A percentile compares a stretch with the other conserved stretches of the same genome.
Conservation (phyloP, 768 basidiomycete species). For the Trametes meyenii region DNA sequence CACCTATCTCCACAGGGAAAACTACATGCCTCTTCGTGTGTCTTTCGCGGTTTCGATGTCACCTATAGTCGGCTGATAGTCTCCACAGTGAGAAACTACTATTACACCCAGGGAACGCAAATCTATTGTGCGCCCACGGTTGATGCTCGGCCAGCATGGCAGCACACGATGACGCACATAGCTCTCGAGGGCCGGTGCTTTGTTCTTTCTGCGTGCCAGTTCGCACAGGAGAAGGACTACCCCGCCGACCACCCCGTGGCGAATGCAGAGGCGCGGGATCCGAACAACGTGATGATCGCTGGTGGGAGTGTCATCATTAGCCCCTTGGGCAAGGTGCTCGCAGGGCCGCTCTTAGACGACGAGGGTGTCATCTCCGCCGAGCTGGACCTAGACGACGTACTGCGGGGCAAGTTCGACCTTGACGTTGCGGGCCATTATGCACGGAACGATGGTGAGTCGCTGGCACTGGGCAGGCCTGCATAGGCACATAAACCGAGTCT, state of each 20-base stretch:
- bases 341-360: constrained; percentile 54
- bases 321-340: constrained; percentile 59
- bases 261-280: constrained; percentile 39
- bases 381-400: constrained; percentile 58
- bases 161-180: constrained; percentile 60
- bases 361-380: constrained; percentile 61
- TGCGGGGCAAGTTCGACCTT: constrained; percentile 62
- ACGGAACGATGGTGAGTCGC: constrained; percentile 53
- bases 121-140: constrained; percentile 71
- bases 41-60: constrained; percentile 2
- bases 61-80: neutral
- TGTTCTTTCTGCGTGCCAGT: constrained; percentile 66
- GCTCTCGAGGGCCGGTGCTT: constrained; percentile 72
- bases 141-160: constrained; percentile 60
- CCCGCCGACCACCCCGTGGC: constrained; percentile 50
- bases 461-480: neutral
- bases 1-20: constrained; percentile 51
- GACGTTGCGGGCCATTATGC: constrained; percentile 67
- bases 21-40: constrained; percentile 67
- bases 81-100: constrained; percentile 54
- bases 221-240: constrained; percentile 55
- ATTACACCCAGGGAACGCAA: constrained; percentile 61
- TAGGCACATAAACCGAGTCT: neutral
- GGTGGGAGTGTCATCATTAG: constrained; percentile 64
- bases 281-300: constrained; percentile 57